Percentiles rank a stretch among this genome's conserved stretches.
Conservation (phyloP, 306 rosid species). For the Citrullus mucosospermus region DNA sequence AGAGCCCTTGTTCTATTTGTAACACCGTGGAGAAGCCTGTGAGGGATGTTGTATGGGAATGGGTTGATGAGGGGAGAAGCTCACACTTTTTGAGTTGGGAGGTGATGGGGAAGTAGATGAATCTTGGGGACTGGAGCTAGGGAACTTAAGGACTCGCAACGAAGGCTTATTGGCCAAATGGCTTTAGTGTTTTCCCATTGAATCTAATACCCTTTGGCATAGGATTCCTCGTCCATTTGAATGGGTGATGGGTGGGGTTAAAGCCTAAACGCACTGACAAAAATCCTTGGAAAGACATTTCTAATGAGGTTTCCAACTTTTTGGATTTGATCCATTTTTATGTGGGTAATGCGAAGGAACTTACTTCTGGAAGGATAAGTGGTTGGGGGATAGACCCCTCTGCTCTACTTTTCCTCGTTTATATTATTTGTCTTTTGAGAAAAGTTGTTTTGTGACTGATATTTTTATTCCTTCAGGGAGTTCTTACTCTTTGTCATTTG, state of each 20-base stretch:
- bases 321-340: not conserved
- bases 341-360: not conserved
- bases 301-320: too few species aligned
- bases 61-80: not conserved
- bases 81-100: not conserved
- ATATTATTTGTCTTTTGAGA: too few species aligned
- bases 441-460: not conserved
- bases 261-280: not conserved
- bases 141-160: not conserved
- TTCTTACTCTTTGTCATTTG: not conserved
- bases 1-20: not conserved
- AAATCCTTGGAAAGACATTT: not conserved
- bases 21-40: not conserved
- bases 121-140: too few species aligned
- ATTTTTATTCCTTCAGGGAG: not conserved
- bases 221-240: too few species aligned
- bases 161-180: too few species aligned
- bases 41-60: not conserved
- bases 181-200: too few species aligned
- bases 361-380: not conserved
- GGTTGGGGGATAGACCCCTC: not conserved
- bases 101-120: not conserved
- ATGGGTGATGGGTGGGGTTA: too few species aligned
- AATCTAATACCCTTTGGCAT: too few species aligned
- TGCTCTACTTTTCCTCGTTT: not conserved